Evolutionary conservation across 176 grass and related monocot genomes (phyloP).

Genomic region (Carex scoparia): DNA sequence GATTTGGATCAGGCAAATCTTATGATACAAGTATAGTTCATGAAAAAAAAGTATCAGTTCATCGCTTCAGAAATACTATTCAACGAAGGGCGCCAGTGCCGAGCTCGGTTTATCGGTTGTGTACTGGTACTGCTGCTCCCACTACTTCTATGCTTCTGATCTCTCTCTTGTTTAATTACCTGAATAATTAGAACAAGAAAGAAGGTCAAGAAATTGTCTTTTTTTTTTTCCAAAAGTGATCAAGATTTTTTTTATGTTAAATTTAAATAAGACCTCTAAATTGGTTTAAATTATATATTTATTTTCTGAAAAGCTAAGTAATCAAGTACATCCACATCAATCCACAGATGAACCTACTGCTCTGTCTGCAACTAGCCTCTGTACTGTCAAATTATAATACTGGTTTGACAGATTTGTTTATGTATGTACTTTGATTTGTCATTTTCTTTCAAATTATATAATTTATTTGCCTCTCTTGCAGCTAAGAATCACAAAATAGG

Average conservation of each 20-base stretch:
- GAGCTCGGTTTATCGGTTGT: slow-evolving; percentile 18
- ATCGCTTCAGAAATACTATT: slow-evolving; percentile 74
- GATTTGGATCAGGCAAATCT: neutral
- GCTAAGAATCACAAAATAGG: neutral
- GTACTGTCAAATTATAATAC: neutral
- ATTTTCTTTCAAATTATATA: slow-evolving; percentile 5
- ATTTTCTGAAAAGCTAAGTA: neutral
- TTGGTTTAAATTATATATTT: neutral
- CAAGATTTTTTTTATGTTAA: slow-evolving; percentile 1
- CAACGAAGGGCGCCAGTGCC: slow-evolving; percentile 85
- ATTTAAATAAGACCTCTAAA: neutral
- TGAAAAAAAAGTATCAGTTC: slow-evolving; percentile 20
- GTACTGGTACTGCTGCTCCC: slow-evolving; percentile 1
- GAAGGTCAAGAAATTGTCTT: neutral
- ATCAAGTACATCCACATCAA: neutral
- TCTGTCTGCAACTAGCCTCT: slow-evolving; percentile 4
- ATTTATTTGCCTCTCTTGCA: slow-evolving; percentile 10
- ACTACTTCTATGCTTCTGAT: slow-evolving; percentile 46
- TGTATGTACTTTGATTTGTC: neutral
- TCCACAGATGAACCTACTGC: slow-evolving; percentile 8
- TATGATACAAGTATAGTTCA: slow-evolving; percentile 3
- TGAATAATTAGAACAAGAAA: neutral
- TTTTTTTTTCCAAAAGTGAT: neutral
- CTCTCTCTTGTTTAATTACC: slow-evolving; percentile 45
- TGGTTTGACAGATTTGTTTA: slow-evolving; percentile 11